phyloP scores from a whole-genome alignment of 306 rosid species.

The Mimosa bimucronata region DNA sequence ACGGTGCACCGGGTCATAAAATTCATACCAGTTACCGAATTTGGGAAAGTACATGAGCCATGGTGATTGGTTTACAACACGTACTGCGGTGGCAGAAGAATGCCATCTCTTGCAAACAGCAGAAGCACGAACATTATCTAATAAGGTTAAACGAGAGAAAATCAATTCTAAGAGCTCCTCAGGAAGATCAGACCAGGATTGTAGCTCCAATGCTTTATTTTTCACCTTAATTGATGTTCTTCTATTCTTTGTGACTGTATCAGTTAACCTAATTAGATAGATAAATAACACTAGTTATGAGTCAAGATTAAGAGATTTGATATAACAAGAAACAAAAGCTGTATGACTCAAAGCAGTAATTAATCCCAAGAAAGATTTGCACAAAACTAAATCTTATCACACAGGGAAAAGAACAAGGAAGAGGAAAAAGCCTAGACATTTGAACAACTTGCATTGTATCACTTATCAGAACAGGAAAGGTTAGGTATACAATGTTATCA shows the following conservation, averaged over 20 bases:
- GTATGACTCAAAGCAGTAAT: conserved; percentile 5
- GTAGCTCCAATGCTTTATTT: conserved; percentile 53
- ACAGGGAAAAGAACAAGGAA: conserved; percentile 15
- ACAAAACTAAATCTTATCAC: conserved; percentile 3
- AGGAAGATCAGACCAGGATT: conserved; percentile 78
- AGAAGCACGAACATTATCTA: conserved; percentile 67
- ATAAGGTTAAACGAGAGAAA: conserved; percentile 51
- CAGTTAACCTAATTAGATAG: conserved; percentile 61
- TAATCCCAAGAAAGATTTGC: conserved; percentile 15
- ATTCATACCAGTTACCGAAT: conserved; percentile 61
- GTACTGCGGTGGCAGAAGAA: conserved; percentile 62
- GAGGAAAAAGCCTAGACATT: neutral
- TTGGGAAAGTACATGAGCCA: conserved; percentile 82
- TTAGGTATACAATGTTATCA: neutral
- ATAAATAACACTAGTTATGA: conserved; percentile 12
- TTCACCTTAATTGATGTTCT: conserved; percentile 41
- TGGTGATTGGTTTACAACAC: conserved; percentile 73
- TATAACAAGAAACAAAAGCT: conserved; percentile 4
- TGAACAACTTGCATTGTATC: neutral
- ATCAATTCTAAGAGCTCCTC: conserved; percentile 66
- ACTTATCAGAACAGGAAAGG: neutral
- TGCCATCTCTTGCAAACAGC: conserved; percentile 80
- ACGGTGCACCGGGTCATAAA: conserved; percentile 79
- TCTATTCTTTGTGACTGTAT: conserved; percentile 43
- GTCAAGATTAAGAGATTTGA: conserved; percentile 13